These are phyloP conservation scores for Sugiyamaella chiloensis DNA, from an alignment of 805 yeast species.

Conservation along the genomic window DNA sequence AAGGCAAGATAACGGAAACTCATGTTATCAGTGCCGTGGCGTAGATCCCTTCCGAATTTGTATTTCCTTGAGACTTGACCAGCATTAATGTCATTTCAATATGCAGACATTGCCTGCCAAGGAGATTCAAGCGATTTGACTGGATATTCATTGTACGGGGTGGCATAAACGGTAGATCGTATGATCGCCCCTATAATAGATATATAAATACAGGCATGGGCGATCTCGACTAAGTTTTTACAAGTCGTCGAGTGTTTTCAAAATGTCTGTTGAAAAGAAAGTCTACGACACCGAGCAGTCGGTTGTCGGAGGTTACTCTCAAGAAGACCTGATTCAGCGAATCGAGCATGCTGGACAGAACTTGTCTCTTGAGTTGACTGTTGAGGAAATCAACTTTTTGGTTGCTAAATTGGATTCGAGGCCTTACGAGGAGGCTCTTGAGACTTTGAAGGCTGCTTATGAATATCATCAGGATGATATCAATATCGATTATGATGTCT, in stretches of 20 bases:
- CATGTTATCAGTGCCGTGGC: slow-evolving; percentile 5
- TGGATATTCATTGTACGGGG: background rate
- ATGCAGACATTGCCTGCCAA: background rate
- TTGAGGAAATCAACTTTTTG: slow-evolving; percentile 11
- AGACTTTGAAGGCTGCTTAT: slow-evolving; percentile 39
- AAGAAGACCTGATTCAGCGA: slow-evolving; percentile 3
- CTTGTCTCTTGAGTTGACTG: background rate
- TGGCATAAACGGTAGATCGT: background rate
- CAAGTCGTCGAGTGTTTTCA: background rate
- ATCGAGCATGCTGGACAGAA: slow-evolving; percentile 4
- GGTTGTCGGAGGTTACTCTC: background rate
- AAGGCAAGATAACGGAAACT: background rate
- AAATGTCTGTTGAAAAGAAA: slow-evolving; percentile 2
- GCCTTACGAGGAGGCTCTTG: slow-evolving; percentile 36
- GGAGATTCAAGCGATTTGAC: background rate
- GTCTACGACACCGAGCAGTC: slow-evolving; percentile 3
- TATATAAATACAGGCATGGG: too few relatives aligned
- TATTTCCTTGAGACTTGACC: background rate
- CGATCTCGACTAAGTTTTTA: background rate
- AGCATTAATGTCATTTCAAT: background rate
- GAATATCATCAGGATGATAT: slow-evolving; percentile 45
- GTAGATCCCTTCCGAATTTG: background rate
- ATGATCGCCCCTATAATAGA: background rate
- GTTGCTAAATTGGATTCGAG: slow-evolving; percentile 5
- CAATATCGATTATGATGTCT: slow-evolving; percentile 40